A percentile compares a stretch with the other conserved stretches of the same genome.
These are phyloP conservation scores for Hansenula lynferdii DNA, from an alignment of 1,139 yeast genomes.

Conservation along the genomic window DNA sequence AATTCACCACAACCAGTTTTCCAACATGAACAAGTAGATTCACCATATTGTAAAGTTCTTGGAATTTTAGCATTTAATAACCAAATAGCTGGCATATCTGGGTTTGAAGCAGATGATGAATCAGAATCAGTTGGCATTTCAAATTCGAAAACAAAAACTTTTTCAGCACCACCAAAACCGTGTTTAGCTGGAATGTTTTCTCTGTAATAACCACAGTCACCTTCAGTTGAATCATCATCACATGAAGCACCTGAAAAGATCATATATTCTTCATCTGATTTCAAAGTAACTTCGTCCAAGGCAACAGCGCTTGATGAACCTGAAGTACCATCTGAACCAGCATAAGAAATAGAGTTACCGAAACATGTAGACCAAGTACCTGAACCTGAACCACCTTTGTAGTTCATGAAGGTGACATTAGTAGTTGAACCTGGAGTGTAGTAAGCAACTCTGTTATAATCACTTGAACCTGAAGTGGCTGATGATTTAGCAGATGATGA, in stretches of 20 bases:
- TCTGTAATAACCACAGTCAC: slow-evolving; percentile 87
- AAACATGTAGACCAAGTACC: slow-evolving; percentile 82
- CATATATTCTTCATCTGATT: slow-evolving; percentile 70
- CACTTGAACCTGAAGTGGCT: slow-evolving; percentile 32
- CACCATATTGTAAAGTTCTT: slow-evolving; percentile 87
- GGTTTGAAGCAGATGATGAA: slow-evolving; percentile 39
- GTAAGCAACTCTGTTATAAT: slow-evolving; percentile 75
- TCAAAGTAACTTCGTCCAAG: slow-evolving; percentile 57
- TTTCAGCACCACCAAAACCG: slow-evolving; percentile 75
- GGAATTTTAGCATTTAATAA: slow-evolving; percentile 91
- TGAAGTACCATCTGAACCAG: slow-evolving; percentile 66
- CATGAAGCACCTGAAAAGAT: slow-evolving; percentile 73
- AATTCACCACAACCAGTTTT: slow-evolving; percentile 94
- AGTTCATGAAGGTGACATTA: slow-evolving; percentile 80
- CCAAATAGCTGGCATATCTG: slow-evolving; percentile 97
- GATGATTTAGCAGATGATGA: slow-evolving; percentile 30
- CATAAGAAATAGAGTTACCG: slow-evolving; percentile 85
- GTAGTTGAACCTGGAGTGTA: slow-evolving; percentile 59
- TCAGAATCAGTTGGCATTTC: slow-evolving; percentile 74
- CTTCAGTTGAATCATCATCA: slow-evolving; percentile 36
- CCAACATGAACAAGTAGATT: slow-evolving; percentile 87
- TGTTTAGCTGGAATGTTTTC: slow-evolving; percentile 85
- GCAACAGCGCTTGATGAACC: slow-evolving; percentile 60
- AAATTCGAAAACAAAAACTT: slow-evolving; percentile 88
- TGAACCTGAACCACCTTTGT: slow-evolving; percentile 75